These are phyloP conservation scores for Penicillium goetzii DNA, from an alignment of 495 filamentous ascomycete genomes.

Conservation along the genomic window DNA sequence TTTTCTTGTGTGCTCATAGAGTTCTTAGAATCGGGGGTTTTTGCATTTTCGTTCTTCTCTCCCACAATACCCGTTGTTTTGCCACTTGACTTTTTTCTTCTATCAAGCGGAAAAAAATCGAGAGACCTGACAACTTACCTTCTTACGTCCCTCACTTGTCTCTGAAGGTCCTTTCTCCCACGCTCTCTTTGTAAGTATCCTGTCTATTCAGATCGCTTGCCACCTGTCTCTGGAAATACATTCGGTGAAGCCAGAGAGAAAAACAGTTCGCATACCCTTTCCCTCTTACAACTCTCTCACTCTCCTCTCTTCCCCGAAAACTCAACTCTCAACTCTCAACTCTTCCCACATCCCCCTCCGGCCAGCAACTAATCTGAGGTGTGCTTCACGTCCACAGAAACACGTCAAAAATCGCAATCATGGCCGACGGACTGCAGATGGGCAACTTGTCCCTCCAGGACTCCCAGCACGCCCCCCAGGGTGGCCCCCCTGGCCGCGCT, in stretches of 20 bases:
- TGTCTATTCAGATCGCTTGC: conserved; percentile 17
- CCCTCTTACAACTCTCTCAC: conserved; percentile 2
- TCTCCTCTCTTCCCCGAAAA: conserved; percentile 4
- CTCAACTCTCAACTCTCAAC: not conserved
- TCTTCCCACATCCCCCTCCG: conserved; percentile 16
- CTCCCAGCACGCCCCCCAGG: conserved; percentile 66
- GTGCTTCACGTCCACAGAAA: conserved; percentile 15
- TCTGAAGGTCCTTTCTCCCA: conserved; percentile 20
- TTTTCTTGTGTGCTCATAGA: conserved; percentile 46
- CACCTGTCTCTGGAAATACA: conserved; percentile 18
- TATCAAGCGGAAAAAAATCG: conserved; percentile 28
- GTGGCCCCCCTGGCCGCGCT: conserved; percentile 58
- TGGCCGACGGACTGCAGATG: conserved; percentile 97
- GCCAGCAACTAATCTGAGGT: conserved; percentile 25
- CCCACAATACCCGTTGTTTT: conserved; percentile 27
- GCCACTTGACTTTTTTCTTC: conserved; percentile 27
- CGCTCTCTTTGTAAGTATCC: conserved; percentile 37
- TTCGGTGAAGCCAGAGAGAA: conserved; percentile 27
- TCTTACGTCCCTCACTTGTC: conserved; percentile 25
- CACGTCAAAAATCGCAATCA: conserved; percentile 52
- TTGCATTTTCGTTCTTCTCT: conserved; percentile 42
- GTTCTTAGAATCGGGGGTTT: conserved; percentile 44
- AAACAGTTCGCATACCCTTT: conserved; percentile 22
- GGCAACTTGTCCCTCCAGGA: conserved; percentile 76
- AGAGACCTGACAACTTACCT: conserved; percentile 23